Conservation (phyloP, 2,329 filamentous ascomycete genomes). For the Aspergillus sp. region DNA sequence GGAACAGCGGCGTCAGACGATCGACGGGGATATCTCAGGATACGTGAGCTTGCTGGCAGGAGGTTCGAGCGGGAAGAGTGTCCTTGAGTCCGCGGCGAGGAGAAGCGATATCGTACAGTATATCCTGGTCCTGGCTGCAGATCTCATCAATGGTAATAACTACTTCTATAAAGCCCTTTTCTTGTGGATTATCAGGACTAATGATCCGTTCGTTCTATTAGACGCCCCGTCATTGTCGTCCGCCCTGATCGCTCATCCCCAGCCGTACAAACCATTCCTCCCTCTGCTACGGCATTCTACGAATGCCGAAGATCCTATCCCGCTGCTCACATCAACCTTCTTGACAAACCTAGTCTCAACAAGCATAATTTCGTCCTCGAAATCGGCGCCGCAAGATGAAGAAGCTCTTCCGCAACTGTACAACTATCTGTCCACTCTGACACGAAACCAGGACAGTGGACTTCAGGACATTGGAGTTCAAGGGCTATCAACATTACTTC, state of each 20-base stretch:
- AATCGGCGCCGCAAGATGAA: constrained; percentile 61
- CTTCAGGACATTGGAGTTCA: constrained; percentile 95
- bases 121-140: constrained; percentile 82
- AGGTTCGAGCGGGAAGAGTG: constrained; percentile 62
- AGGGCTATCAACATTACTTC: constrained; percentile 81
- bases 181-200: background rate
- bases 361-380: constrained; percentile 61
- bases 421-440: constrained; percentile 79
- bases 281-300: constrained; percentile 80
- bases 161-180: background rate
- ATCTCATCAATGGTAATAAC: constrained; percentile 75
- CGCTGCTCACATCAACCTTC: constrained; percentile 84
- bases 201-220: constrained; percentile 38
- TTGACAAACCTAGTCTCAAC: constrained; percentile 74
- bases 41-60: constrained; percentile 82
- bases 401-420: constrained; percentile 80
- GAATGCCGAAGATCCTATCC: constrained; percentile 82
- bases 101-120: constrained; percentile 92
- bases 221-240: constrained; percentile 77
- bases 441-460: constrained; percentile 81
- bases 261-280: constrained; percentile 73
- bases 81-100: constrained; percentile 82
- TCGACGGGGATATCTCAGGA: constrained; percentile 75
- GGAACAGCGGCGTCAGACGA: constrained; percentile 79
- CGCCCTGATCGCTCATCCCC: constrained; percentile 70